Base-by-base conservation (phyloP, 768 basidiomycete genomes). In the Lactarius trivialis region DNA sequence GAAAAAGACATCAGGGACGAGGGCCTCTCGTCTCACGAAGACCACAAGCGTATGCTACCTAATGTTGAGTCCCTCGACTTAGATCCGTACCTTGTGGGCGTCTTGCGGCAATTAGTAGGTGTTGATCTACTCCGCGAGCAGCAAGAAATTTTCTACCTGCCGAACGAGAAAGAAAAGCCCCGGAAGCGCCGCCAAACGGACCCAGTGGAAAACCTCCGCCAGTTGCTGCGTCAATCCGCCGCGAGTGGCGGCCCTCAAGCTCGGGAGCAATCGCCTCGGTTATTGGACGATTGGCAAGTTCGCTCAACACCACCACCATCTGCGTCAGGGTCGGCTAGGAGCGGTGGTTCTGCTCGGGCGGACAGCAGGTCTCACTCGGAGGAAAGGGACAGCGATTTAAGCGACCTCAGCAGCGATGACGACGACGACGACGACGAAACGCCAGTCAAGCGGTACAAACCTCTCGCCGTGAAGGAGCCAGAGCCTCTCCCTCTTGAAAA, bases 111-210 rank as follows among this genome's bases (percentile, higher is more conserved):
- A 55, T 76, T 89, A 36, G 85, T 86, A 19, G 85, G 86, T 11
- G 76, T 84, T 17, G 85, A 88, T 61, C 75, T 87, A 53, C 71
- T 86, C 52, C 81, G 83, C 14, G 85, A 87, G 64, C 78, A 82
- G 45, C 78, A 81, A 51, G 86, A 87, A 65, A 78, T 88, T 3
- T 86, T 77, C 68, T 89, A 86, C 68, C 70, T 87, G 12, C 84
- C 84, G 0, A 73, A 75, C 9, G 82, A 78, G 21, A 82, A 83
- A 65, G 76, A 78, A 37, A 65, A 65, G 7, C 60, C 51, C 32
- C 66, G 58, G 57, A 63, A 71, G 60, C 58, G 51, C 15, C 57
- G 45, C 33, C 60, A 41, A 39, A 64, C 54, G 60, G 51, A 34
- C 8, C 39, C 52, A 11, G 32, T 63, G 41, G 67, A 60, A 37